Percentiles rank a stretch among this genome's conserved stretches.
Conservation (phyloP, 1,284 basidiomycete genomes). For the Rhizoctonia solani region DNA sequence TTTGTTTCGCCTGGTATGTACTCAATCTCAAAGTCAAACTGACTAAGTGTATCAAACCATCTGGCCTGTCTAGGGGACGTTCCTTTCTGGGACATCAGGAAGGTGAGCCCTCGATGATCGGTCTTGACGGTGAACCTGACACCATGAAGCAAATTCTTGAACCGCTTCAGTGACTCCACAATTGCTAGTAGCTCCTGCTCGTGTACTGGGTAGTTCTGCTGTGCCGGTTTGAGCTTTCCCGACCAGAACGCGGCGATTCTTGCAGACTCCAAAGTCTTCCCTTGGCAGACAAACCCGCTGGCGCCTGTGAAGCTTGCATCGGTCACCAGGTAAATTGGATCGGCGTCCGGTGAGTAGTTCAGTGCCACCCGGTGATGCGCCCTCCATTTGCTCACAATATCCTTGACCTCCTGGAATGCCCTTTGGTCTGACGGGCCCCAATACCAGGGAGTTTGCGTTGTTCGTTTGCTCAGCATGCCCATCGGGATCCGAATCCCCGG, state of each 20-base stretch:
- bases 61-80: slow-evolving; percentile 44
- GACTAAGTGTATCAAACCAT: slow-evolving; percentile 47
- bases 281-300: slow-evolving; percentile 48
- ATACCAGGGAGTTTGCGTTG: slow-evolving; percentile 40
- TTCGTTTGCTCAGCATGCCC: slow-evolving; percentile 42
- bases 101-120: slow-evolving; percentile 47
- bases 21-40: slow-evolving; percentile 46
- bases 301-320: slow-evolving; percentile 47
- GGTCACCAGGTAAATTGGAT: slow-evolving; percentile 21
- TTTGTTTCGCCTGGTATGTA: slow-evolving; percentile 45
- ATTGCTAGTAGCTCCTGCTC: slow-evolving; percentile 48
- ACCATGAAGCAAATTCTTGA: slow-evolving; percentile 46
- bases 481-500: slow-evolving; percentile 43
- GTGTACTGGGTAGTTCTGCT: slow-evolving; percentile 45
- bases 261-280: background rate
- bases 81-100: slow-evolving; percentile 45
- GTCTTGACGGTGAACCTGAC: slow-evolving; percentile 41
- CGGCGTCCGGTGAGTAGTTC: slow-evolving; percentile 38
- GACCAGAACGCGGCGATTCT: slow-evolving; percentile 46
- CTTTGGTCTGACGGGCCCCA: slow-evolving; percentile 47
- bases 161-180: slow-evolving; percentile 47
- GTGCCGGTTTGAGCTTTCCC: slow-evolving; percentile 47
- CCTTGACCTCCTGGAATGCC: slow-evolving; percentile 48
- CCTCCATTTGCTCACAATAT: slow-evolving; percentile 34
- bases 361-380: slow-evolving; percentile 43